Conservation (phyloP, 1,284 basidiomycete species). For the Pterula multifida region DNA sequence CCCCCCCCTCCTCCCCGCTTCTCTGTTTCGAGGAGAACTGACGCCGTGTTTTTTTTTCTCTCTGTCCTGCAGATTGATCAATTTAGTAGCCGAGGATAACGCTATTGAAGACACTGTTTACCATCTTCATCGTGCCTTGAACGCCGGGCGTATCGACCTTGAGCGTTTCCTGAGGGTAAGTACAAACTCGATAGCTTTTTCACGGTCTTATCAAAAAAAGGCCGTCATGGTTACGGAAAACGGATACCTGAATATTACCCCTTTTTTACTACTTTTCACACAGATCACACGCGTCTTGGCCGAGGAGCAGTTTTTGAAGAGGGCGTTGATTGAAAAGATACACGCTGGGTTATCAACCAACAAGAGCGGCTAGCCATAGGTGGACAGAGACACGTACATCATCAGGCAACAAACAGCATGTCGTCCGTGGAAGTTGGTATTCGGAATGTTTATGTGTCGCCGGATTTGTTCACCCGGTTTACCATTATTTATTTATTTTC, state of each 20-base stretch:
- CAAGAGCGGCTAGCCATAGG: slow-evolving; percentile 8
- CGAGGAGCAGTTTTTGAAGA: slow-evolving; percentile 91
- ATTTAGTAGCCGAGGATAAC: slow-evolving; percentile 96
- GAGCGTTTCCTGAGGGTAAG: slow-evolving; percentile 84
- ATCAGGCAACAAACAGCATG: no score
- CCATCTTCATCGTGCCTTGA: slow-evolving; percentile 89
- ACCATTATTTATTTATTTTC: no score
- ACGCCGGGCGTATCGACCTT: slow-evolving; percentile 84
- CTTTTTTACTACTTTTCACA: slow-evolving; percentile 11
- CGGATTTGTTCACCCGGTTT: no score
- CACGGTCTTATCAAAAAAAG: no score
- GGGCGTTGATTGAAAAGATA: slow-evolving; percentile 85
- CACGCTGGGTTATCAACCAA: slow-evolving; percentile 54
- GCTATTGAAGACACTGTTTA: slow-evolving; percentile 98
- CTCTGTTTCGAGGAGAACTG: slow-evolving; percentile 8
- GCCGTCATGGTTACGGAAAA: no score
- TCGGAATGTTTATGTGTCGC: no score
- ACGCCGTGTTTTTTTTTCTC: slow-evolving; percentile 9
- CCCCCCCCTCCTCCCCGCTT: slow-evolving; percentile 9
- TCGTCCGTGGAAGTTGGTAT: no score
- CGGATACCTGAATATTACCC: slow-evolving; percentile 11
- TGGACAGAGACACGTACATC: no score
- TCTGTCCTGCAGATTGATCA: slow-evolving; percentile 57
- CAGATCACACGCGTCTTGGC: slow-evolving; percentile 81
- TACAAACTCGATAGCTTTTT: no score